Evolutionary conservation across 345 rosid genomes (phyloP).

Genomic region (Orychophragmus violaceus): DNA sequence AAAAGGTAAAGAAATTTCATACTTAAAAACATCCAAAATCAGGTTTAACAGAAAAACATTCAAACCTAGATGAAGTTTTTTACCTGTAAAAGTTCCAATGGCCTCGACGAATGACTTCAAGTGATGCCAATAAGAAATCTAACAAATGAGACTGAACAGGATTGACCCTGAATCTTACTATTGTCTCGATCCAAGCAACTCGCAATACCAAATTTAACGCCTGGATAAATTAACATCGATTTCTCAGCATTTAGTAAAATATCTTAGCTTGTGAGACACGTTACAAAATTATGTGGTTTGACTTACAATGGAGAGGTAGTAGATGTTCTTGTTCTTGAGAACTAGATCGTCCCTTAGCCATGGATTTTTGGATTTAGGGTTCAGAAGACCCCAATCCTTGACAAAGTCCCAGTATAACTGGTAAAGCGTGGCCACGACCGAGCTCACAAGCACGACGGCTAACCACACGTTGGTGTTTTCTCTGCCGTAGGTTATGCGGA

Average conservation of each 20-base stretch:
- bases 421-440: conserved; percentile 61
- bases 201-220: conserved; percentile 68
- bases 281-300: neutral
- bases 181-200: conserved; percentile 79
- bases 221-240: conserved; percentile 26
- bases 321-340: conserved; percentile 60
- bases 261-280: neutral
- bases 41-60: neutral
- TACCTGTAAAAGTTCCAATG: conserved; percentile 99
- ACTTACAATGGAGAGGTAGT: conserved; percentile 80
- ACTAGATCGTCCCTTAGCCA: conserved; percentile 88
- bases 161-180: conserved; percentile 47
- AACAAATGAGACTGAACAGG: conserved; percentile 53
- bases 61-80: neutral
- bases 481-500: conserved; percentile 62
- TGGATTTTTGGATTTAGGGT: conserved; percentile 59
- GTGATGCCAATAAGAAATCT: conserved; percentile 79
- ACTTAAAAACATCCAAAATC: neutral
- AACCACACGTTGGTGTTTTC: conserved; percentile 49
- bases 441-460: conserved; percentile 52
- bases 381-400: conserved; percentile 84
- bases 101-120: conserved; percentile 87
- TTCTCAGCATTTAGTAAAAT: neutral
- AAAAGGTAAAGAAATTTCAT: neutral
- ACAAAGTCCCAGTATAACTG: conserved; percentile 97